Base-by-base conservation (phyloP, 2,329 filamentous ascomycete species). In the Ceratocystiopsis brevicomis region DNA sequence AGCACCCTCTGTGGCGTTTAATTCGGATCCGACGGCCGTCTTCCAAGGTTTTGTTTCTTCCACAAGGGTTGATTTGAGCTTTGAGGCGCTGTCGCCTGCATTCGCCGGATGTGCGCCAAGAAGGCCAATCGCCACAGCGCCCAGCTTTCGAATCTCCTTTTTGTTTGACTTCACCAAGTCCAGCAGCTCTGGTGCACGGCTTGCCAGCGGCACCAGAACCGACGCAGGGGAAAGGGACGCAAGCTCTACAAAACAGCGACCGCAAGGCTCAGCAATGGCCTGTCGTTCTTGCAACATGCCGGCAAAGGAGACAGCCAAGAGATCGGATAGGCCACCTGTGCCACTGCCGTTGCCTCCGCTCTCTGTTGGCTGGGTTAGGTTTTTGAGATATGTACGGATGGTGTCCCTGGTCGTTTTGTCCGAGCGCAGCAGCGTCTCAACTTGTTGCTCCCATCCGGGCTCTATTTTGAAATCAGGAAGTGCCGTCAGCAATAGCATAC, bases 361-460 rank as follows among this genome's bases (percentile, higher is more conserved):
- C 25, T 30, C 25, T 30, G 6, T 30, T 30, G 6, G 2, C 25
- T 2, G 2, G 10, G 25, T 6, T 9, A 30, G 25, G 25, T 30
- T 30, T 44, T 60, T 53, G 45, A 81, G 53, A 48, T 78, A 74
- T 1, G 55, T 53, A 44, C 67, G 70, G 44, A 86, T 67, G 6
- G 67, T 67, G 21, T 68, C 59, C 37, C 83, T 70, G 12, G 75
- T 74, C 39, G 68, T 62, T 45, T 79, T 68, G 53, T 88, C 81
- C 6, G 78, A 81, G 37, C 76, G 70, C 30, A 90, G 66, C 8
- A 80, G 67, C 1, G 76, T 73, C 50, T 87, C 81, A 3, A 96
- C 65, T 50, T 81, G 79, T 39, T 78, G 69, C 55, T 86, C 81
- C 90, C 90, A 96, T 48, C 88, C 82, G 39, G 80, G 76, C 51